Evolutionary conservation across 805 yeast genomes (phyloP).

Genomic region (Candida alai): DNA sequence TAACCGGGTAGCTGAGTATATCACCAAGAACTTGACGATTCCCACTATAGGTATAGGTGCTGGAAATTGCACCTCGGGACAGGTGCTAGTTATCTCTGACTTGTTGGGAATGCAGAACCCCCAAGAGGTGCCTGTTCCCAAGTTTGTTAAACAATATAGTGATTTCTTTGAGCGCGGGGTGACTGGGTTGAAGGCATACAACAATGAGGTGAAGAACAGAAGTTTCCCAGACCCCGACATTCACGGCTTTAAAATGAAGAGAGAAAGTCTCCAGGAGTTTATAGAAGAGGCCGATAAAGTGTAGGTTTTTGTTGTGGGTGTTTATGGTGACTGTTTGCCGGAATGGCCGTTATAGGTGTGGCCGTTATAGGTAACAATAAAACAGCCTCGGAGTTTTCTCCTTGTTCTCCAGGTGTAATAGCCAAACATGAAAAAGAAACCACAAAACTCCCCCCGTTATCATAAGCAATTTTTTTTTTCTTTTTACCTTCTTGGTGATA

Average conservation of each 20-base stretch:
- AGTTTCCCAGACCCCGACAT: conserved; percentile 57
- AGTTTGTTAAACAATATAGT: conserved; percentile 73
- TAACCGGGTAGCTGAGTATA: conserved; percentile 55
- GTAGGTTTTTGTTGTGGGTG: too few relatives aligned
- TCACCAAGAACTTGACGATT: conserved; percentile 56
- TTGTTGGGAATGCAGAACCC: conserved; percentile 69
- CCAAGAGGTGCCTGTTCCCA: conserved; percentile 43
- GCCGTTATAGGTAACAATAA: too few relatives aligned
- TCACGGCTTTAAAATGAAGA: conserved; percentile 70
- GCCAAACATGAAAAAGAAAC: neutral
- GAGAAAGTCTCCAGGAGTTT: conserved; percentile 45
- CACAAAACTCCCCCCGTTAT: too few relatives aligned
- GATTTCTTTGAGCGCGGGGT: conserved; percentile 47
- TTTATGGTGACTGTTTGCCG: too few relatives aligned
- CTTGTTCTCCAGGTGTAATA: neutral
- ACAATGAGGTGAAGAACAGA: conserved; percentile 50
- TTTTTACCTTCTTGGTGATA: too few relatives aligned
- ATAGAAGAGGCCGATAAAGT: conserved; percentile 11
- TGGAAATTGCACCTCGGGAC: conserved; percentile 79
- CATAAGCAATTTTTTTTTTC: too few relatives aligned
- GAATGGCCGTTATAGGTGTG: too few relatives aligned
- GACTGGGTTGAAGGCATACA: conserved; percentile 51
- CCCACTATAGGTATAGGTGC: conserved; percentile 98
- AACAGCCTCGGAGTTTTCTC: neutral
- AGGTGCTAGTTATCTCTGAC: conserved; percentile 85